A percentile compares a stretch with the other conserved stretches of the same genome.
Evolutionary conservation across 2,329 filamentous ascomycete genomes (phyloP).

Genomic region (Cordyceps fumosorosea): DNA sequence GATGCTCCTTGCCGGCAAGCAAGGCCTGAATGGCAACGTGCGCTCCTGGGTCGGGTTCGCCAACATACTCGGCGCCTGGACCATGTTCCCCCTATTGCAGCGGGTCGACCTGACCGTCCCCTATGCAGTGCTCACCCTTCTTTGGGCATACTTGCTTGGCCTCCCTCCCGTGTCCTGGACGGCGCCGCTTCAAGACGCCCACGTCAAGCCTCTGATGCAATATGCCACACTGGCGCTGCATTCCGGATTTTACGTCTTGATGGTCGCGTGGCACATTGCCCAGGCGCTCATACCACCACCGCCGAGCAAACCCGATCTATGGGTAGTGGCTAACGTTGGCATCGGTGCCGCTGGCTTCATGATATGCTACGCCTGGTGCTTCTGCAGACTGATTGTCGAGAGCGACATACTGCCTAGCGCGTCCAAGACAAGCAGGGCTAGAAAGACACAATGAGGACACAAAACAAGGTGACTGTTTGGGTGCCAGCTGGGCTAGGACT

Average conservation of each 20-base stretch:
- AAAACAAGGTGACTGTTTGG: not conserved
- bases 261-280: conserved; percentile 74
- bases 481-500: not conserved
- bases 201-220: conserved; percentile 22
- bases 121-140: conserved; percentile 73
- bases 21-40: conserved; percentile 68
- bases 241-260: conserved; percentile 65
- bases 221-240: conserved; percentile 65
- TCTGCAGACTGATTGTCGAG: conserved; percentile 59
- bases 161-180: conserved; percentile 71
- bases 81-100: conserved; percentile 83
- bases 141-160: conserved; percentile 89
- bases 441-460: conserved; percentile 30
- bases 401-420: conserved; percentile 43
- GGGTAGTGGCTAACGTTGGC: conserved; percentile 86
- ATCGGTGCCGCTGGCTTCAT: conserved; percentile 80
- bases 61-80: conserved; percentile 85
- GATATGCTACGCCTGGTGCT: conserved; percentile 86
- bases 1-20: conserved; percentile 68
- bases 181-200: conserved; percentile 54
- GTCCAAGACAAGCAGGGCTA: conserved; percentile 22
- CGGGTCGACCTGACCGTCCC: conserved; percentile 79
- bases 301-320: conserved; percentile 77
- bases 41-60: conserved; percentile 95
- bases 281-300: conserved; percentile 66